These are phyloP conservation scores for Thelephora terrestris DNA, from an alignment of 1,284 basidiomycete species.

Conservation along the genomic window DNA sequence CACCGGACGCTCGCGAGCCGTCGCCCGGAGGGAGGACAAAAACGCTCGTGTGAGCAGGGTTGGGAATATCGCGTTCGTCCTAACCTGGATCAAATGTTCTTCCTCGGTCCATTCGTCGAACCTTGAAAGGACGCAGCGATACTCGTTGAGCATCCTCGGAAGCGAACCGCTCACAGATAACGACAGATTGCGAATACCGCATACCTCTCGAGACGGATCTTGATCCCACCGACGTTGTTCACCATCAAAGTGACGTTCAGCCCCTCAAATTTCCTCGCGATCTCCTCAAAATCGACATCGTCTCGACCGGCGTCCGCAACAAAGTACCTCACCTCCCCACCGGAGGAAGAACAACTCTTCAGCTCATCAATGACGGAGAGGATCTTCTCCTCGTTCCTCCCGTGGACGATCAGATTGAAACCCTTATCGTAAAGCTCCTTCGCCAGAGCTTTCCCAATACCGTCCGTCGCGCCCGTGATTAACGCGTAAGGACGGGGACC, in stretches of 20 bases:
- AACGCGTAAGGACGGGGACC: conserved; percentile 6
- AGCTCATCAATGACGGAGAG: conserved; percentile 1
- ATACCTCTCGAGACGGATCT: conserved; percentile 11
- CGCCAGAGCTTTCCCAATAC: conserved; percentile 6
- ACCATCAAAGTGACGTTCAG: conserved; percentile 6
- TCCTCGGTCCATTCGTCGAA: conserved; percentile 14
- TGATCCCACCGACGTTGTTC: conserved; percentile 4
- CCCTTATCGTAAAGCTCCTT: conserved; percentile 6
- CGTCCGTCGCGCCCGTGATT: conserved; percentile 7
- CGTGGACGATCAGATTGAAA: conserved; percentile 8
- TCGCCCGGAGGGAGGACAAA: conserved; percentile 17
- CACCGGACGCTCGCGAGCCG: conserved; percentile 15
- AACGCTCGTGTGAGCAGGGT: conserved; percentile 19
- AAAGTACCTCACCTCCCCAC: conserved; percentile 2
- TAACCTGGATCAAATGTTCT: conserved; percentile 11
- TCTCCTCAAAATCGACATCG: conserved; percentile 5
- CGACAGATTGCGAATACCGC: too few species aligned
- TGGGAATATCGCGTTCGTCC: conserved; percentile 18
- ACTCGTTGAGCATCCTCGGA: conserved; percentile 5
- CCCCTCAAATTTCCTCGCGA: conserved; percentile 1
- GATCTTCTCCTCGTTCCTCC: conserved; percentile 6
- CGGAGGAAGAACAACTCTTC: neutral
- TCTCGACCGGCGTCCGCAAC: conserved; percentile 2
- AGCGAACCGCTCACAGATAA: too few species aligned
- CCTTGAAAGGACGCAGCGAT: neutral